Conservation (phyloP, 163 green algal genomes). For the Scenedesmus sp. region DNA sequence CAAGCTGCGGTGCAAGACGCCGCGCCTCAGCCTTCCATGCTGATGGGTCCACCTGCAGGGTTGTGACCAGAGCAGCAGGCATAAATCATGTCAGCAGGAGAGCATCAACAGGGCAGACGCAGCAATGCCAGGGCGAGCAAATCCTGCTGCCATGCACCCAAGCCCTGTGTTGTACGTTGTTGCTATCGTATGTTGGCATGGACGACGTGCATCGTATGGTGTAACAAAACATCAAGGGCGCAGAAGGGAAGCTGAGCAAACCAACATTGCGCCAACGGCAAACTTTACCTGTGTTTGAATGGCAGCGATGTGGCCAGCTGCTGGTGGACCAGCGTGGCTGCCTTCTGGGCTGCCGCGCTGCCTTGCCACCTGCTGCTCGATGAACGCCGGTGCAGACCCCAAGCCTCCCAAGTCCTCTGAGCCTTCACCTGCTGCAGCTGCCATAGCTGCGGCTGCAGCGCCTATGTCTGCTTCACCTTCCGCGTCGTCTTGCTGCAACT, state of each 20-base stretch:
- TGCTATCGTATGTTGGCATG: not conserved
- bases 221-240: too few relatives aligned
- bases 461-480: slow-evolving; percentile 34
- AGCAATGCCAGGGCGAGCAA: not conserved
- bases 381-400: not conserved
- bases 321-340: not conserved
- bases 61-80: not conserved
- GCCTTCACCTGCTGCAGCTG: not conserved
- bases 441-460: not conserved
- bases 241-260: too few relatives aligned
- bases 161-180: not conserved
- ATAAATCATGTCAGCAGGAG: not conserved
- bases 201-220: too few relatives aligned
- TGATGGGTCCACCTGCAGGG: not conserved
- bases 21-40: slow-evolving; percentile 21
- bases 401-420: not conserved
- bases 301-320: not conserved
- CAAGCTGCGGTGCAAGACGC: slow-evolving; percentile 18
- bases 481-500: not conserved
- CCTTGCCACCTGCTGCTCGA: not conserved
- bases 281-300: not conserved
- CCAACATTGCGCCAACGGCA: not conserved
- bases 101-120: not conserved
- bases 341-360: not conserved
- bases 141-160: not conserved